Conservation (phyloP, 129 eudicot genomes). For the Pulicaria dysenterica region DNA sequence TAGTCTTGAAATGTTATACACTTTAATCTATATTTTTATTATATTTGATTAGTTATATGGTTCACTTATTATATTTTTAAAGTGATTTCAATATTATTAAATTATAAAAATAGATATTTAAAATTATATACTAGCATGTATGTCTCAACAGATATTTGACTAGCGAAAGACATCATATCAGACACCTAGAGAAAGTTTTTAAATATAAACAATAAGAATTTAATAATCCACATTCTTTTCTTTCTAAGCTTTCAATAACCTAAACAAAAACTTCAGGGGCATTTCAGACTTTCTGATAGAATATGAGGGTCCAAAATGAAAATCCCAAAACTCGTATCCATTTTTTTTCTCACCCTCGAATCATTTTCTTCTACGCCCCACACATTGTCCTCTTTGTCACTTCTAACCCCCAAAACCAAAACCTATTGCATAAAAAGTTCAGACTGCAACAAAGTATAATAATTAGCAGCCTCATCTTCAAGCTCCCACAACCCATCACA, state of each 20-base stretch:
- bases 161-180: too few relatives aligned
- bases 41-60: too few relatives aligned
- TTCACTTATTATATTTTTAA: too few relatives aligned
- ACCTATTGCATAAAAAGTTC: conserved; percentile 63
- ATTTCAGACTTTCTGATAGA: neutral
- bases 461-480: conserved; percentile 91
- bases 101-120: too few relatives aligned
- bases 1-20: too few relatives aligned
- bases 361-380: conserved; percentile 28
- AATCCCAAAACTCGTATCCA: conserved; percentile 31
- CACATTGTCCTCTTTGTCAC: conserved; percentile 21
- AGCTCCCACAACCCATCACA: conserved; percentile 75
- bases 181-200: neutral
- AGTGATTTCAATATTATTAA: too few relatives aligned
- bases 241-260: conserved; percentile 14
- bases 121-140: too few relatives aligned
- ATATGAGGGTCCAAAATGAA: conserved; percentile 35
- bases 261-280: conserved; percentile 20
- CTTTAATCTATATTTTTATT: too few relatives aligned
- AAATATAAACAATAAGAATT: conserved; percentile 19
- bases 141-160: too few relatives aligned
- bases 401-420: conserved; percentile 33
- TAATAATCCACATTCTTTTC: conserved; percentile 20
- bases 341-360: conserved; percentile 18
- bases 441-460: conserved; percentile 64